A percentile compares a stretch with the other conserved stretches of the same genome.
These are phyloP conservation scores for Chaetoscypha palmicola DNA, from an alignment of 2,329 filamentous ascomycete species.

Conservation along the genomic window DNA sequence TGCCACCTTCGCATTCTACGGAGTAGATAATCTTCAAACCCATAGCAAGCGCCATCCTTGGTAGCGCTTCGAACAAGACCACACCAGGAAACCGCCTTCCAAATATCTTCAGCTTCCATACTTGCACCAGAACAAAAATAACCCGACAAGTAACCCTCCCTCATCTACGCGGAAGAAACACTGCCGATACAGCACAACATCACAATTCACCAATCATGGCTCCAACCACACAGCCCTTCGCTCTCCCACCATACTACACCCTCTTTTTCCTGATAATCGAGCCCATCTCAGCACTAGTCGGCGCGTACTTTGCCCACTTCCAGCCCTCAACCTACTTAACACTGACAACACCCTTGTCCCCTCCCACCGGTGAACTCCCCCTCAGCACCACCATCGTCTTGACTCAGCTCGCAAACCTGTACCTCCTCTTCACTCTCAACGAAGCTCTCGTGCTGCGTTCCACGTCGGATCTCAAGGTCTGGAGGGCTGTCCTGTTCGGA, in stretches of 20 bases:
- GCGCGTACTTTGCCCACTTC: constrained; percentile 46
- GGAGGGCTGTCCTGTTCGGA: constrained; percentile 59
- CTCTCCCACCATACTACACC: constrained; percentile 55
- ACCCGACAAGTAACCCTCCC: no score
- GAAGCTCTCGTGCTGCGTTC: constrained; percentile 68
- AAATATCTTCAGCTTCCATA: no score
- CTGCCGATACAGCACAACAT: no score
- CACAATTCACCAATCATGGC: no score
- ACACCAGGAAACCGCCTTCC: no score
- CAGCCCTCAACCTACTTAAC: constrained; percentile 50
- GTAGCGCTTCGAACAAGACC: no score
- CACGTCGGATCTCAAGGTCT: constrained; percentile 61
- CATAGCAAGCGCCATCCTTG: no score
- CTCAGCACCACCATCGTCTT: constrained; percentile 59
- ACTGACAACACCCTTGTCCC: constrained; percentile 47
- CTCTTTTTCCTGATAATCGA: constrained; percentile 72
- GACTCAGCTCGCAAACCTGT: constrained; percentile 71
- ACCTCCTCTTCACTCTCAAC: constrained; percentile 69
- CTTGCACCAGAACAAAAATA: no score
- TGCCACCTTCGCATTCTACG: no score
- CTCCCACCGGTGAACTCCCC: constrained; percentile 35
- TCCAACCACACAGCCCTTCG: constrained; percentile 31
- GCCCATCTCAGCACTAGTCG: constrained; percentile 45
- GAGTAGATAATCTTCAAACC: no score
- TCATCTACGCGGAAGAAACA: no score